phyloP scores from a whole-genome alignment of 495 filamentous ascomycete genomes.

The Extremus antarcticus region DNA sequence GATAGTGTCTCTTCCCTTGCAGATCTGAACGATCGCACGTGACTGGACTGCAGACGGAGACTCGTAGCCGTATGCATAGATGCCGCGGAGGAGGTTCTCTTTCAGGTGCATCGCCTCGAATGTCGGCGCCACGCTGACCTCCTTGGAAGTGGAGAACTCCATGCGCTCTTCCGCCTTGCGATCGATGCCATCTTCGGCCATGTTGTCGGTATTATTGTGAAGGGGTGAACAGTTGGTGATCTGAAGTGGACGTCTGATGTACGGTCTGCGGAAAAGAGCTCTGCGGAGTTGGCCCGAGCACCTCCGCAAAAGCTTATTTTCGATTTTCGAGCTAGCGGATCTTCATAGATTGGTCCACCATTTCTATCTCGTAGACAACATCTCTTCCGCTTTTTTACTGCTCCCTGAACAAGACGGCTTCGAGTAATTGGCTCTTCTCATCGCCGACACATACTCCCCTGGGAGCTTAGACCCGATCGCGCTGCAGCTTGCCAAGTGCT shows the following conservation, averaged over 20 bases:
- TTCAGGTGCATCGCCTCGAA: conserved; percentile 77
- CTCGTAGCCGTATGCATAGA: conserved; percentile 98
- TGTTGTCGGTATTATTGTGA: conserved; percentile 36
- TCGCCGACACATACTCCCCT: no score
- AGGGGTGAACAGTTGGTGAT: neutral
- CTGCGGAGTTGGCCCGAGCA: no score
- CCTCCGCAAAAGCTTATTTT: no score
- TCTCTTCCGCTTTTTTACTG: no score
- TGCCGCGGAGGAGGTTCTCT: conserved; percentile 88
- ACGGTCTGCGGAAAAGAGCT: neutral
- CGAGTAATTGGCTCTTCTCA: no score
- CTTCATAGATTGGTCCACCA: no score
- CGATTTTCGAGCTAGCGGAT: no score
- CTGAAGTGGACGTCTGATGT: no score
- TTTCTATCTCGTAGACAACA: no score
- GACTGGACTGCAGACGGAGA: conserved; percentile 95
- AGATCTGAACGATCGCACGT: conserved; percentile 95
- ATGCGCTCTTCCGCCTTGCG: conserved; percentile 89
- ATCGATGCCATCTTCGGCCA: conserved; percentile 87
- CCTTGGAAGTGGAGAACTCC: conserved; percentile 95
- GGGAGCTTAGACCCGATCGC: no score
- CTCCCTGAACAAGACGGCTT: no score
- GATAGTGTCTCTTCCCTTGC: conserved; percentile 96
- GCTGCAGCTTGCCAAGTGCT: no score
- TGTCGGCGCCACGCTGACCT: conserved; percentile 79